Base-by-base conservation (phyloP, 2,329 filamentous ascomycete species). In the Pyrenochaeta sp. region DNA sequence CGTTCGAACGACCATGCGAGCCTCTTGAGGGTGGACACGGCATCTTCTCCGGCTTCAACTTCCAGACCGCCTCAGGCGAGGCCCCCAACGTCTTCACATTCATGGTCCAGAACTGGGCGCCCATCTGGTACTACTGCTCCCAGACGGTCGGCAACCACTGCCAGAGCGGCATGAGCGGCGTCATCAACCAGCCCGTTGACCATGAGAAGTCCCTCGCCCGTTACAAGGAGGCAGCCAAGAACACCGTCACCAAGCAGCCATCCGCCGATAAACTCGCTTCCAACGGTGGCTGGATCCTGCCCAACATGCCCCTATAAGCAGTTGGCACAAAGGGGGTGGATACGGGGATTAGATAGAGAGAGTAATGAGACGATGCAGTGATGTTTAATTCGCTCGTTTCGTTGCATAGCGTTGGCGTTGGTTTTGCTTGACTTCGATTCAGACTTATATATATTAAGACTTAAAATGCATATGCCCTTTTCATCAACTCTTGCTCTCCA, bases 111-210 rank as follows among this genome's bases (percentile, higher is more conserved):
- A 77, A 82, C 69, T 83, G 80, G 32, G 84, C 79, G 20, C 88
- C 89, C n/a, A 77, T 91, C 58, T 93, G 89, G 88, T 74, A 88
- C 50, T 92, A 87, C 77, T 92, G 88, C 73, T 82, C 81, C 18
- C 85, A 90, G 72, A 82, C 71, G 23, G 80, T 76, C 53, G 61
- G 57, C 0, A 48, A 58, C 7, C 89, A 93, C 74, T 93, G 89
- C 72, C 81, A 90, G 71, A 75, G 66, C 35, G 87, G 87, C 41
- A 90, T 90, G 86, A 77, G 78, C 41, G 85, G 87, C 74, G 86
- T 89, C 11, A 84, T 90, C 63, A 90, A 91, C 71, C 61, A 64
- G 58, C 54, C 65, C 41, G 65, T 68, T 35, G 41, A 55, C 21
- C 28, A 35, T 2, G 46, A 52, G 3, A 64, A 65, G 44, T 67